Evolutionary conservation across 192 early-diverging fungal genomes (phyloP), one percentile per base, ranked within the genome.

Genomic region (Mortierella hygrophila): DNA sequence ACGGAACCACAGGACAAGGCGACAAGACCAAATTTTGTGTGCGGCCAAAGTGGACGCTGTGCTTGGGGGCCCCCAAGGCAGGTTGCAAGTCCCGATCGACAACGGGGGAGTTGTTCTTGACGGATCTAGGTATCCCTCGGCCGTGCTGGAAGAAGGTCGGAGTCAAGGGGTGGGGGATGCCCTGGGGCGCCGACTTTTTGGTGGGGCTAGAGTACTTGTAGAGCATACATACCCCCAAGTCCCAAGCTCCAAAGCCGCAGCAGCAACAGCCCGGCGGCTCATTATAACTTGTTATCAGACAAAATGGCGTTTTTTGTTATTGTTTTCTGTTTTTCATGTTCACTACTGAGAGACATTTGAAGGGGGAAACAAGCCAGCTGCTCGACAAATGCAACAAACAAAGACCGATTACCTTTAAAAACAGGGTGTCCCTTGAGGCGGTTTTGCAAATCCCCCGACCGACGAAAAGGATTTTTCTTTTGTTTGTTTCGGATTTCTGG

Each of bases 1-100:
- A 93, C 82, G 92, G 89, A 3, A 75, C 75, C 16, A 89, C 79
- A 10, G 84, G 82, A n/a, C 77, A 79, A 49, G 82, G 79, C 18
- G 84, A 86, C n/a, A 80, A 70, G 84, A 86, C 79, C 21, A 86
- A 86, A 54, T 86, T 86, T 68, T 90, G 93, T 84, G 90, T 96
- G 52, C 81, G 75, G 35, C 93, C 95, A 7, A 94, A 93, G 87
- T 97, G 95, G 95, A 96, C 95, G 2, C 81, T 97, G 3, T 93
- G 95, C 46, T 88, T 96, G 44, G 95, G 94, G 21, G 91, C 94
- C 3, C 96, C 96, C 7, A 93, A 93, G 78, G 87, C 88, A 29
- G 94, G 94, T 7, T 93, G 93, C 72, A 81, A 86, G 16, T 90
- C 91, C 4, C 84, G 91, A 46, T 86, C 90, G 52, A 88, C 92